Evolutionary conservation across 2,329 filamentous ascomycete genomes (phyloP).

Genomic region (Arthroderma sp.): DNA sequence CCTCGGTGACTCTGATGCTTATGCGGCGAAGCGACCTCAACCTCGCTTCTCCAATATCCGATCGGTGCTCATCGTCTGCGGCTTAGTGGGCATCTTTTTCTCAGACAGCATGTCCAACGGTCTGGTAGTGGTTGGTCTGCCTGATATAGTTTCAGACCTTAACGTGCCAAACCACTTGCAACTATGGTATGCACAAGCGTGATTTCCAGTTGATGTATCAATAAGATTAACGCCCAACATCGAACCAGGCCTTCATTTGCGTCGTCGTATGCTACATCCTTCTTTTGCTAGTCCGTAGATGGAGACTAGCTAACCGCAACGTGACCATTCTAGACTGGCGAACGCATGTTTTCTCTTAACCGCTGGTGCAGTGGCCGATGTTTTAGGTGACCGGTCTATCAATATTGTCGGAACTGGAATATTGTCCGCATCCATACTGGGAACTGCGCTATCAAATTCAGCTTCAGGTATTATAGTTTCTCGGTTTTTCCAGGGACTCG

Average conservation of each 20-base stretch:
- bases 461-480: conserved; percentile 33
- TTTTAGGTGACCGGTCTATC: conserved; percentile 33
- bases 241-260: conserved; percentile 7
- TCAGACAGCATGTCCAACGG: conserved; percentile 23
- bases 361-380: conserved; percentile 36
- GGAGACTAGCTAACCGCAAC: no score
- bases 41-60: conserved; percentile 3
- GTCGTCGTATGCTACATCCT: conserved; percentile 2
- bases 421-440: conserved; percentile 28
- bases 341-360: conserved; percentile 34
- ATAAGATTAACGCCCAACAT: not conserved
- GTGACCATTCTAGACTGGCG: conserved; percentile 15
- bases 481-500: conserved; percentile 32
- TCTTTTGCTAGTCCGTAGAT: not conserved
- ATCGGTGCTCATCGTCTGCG: conserved; percentile 5
- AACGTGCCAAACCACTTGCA: conserved; percentile 13
- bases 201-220: not conserved
- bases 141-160: conserved; percentile 28
- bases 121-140: conserved; percentile 30
- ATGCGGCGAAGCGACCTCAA: not conserved
- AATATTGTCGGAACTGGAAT: conserved; percentile 34
- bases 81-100: conserved; percentile 13
- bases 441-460: conserved; percentile 26
- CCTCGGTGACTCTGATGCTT: conserved; percentile 1
- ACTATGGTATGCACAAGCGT: conserved; percentile 5